Conservation (phyloP, 352 stramenopile species). For the Phytophthora constricta region DNA sequence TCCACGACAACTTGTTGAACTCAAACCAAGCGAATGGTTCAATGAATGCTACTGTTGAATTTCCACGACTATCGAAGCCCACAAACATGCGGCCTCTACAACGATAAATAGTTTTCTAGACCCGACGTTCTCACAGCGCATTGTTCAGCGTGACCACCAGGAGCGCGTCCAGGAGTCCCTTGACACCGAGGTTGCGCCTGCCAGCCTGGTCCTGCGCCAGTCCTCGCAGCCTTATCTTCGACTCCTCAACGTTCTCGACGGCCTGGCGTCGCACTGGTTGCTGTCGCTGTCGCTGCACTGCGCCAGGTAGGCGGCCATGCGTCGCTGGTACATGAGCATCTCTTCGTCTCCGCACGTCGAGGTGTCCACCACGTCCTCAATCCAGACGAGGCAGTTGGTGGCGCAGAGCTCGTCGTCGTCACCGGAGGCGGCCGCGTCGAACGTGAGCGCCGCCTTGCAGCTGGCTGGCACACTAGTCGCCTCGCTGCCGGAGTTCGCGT, state of each 20-base stretch:
- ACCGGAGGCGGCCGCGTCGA: conserved; percentile 13
- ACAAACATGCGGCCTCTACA: not conserved
- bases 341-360: conserved; percentile 27
- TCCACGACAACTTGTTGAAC: too few species aligned
- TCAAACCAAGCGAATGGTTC: too few species aligned
- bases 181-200: conserved; percentile 22
- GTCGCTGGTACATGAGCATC: conserved; percentile 30
- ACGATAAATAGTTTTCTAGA: conserved; percentile 29
- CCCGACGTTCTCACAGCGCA: conserved; percentile 7
- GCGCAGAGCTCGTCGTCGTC: conserved; percentile 18
- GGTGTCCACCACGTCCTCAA: conserved; percentile 21
- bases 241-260: not conserved
- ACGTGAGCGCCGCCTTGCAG: conserved; percentile 26
- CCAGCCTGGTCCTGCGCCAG: conserved; percentile 13
- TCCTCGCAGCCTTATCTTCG: conserved; percentile 23
- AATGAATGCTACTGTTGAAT: too few species aligned
- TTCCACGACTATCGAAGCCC: too few species aligned
- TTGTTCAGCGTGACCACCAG: conserved; percentile 41
- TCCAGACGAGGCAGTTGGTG: conserved; percentile 26
- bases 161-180: conserved; percentile 37
- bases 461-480: conserved; percentile 6
- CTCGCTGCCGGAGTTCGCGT: conserved; percentile 18
- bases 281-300: conserved; percentile 33
- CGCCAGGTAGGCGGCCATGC: conserved; percentile 22
- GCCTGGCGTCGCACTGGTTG: conserved; percentile 17